Conservation (phyloP, 2,329 filamentous ascomycete species). For the Colletotrichum sp. region DNA sequence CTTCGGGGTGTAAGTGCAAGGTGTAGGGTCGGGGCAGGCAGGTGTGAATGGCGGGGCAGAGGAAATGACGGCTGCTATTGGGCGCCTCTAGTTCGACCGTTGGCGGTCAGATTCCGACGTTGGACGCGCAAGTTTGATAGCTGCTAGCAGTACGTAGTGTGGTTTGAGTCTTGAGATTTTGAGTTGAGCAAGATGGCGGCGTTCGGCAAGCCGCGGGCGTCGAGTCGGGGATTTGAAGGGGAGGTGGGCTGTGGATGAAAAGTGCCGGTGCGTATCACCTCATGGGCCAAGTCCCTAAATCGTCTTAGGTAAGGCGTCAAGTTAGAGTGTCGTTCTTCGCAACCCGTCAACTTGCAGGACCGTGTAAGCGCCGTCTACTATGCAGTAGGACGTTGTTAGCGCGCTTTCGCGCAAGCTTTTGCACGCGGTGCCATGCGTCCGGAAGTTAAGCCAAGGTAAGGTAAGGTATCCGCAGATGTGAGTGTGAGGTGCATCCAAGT, state of each 20-base stretch:
- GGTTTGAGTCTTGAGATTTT: not conserved
- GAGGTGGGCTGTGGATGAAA: not conserved
- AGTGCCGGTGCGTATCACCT: not conserved
- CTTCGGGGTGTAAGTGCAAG: not conserved
- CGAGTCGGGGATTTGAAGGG: not conserved
- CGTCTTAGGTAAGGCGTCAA: not conserved
- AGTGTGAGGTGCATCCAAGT: not conserved
- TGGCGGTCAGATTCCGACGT: not conserved
- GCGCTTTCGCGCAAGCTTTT: conserved; percentile 1
- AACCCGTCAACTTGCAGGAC: not conserved
- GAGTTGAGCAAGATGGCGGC: not conserved
- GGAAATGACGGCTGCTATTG: not conserved
- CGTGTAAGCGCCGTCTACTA: not conserved
- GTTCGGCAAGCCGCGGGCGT: not conserved
- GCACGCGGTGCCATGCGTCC: not conserved
- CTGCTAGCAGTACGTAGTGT: not conserved
- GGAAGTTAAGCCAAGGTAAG: not conserved
- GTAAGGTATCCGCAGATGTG: not conserved
- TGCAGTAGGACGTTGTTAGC: not conserved
- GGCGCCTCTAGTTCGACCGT: not conserved
- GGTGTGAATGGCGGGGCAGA: not conserved
- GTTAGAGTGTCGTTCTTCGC: not conserved
- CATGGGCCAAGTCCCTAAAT: not conserved
- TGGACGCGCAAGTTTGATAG: not conserved
- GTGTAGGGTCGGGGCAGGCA: not conserved